Conservation (phyloP, 2,329 filamentous ascomycete species). For the Monilinia polystroma region DNA sequence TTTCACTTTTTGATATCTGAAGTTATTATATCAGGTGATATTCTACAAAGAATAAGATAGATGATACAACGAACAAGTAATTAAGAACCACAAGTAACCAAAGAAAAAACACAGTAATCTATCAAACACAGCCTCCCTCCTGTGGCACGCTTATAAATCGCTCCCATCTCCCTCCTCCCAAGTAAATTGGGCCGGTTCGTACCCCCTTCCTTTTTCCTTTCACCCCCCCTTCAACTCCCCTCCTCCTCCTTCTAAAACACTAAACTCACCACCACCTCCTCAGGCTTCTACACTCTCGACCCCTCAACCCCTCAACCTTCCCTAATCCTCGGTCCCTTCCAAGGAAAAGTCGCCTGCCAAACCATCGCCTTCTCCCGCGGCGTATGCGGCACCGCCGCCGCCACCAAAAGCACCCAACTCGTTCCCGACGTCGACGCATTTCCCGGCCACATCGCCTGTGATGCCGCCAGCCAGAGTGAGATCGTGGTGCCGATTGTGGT, state of each 20-base stretch:
- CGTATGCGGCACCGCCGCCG: constrained; percentile 72
- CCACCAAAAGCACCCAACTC: constrained; percentile 60
- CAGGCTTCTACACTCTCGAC: constrained; percentile 73
- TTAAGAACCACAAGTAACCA: background rate
- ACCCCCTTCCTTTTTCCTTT: constrained; percentile 9
- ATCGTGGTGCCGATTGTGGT: constrained; percentile 70
- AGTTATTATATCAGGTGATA: constrained; percentile 12
- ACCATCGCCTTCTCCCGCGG: constrained; percentile 70
- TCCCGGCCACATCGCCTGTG: constrained; percentile 80
- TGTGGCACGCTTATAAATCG: constrained; percentile 79
- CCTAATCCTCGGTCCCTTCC: constrained; percentile 76
- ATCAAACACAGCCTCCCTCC: constrained; percentile 69
- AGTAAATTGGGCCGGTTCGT: constrained; percentile 73
- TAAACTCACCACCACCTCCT: constrained; percentile 1
- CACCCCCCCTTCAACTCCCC: background rate
- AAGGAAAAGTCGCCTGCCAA: constrained; percentile 78
- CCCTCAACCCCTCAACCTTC: constrained; percentile 45
- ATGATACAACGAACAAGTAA: background rate
- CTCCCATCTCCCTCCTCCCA: constrained; percentile 62
- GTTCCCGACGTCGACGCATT: constrained; percentile 70
- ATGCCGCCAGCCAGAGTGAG: constrained; percentile 73
- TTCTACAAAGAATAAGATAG: constrained; percentile 20
- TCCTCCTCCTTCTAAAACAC: too few relatives aligned
- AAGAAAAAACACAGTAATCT: constrained; percentile 61
- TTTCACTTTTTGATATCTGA: too few relatives aligned